These are phyloP conservation scores for Penicillium sumatraense DNA, from an alignment of 2,329 filamentous ascomycete genomes.

Conservation along the genomic window DNA sequence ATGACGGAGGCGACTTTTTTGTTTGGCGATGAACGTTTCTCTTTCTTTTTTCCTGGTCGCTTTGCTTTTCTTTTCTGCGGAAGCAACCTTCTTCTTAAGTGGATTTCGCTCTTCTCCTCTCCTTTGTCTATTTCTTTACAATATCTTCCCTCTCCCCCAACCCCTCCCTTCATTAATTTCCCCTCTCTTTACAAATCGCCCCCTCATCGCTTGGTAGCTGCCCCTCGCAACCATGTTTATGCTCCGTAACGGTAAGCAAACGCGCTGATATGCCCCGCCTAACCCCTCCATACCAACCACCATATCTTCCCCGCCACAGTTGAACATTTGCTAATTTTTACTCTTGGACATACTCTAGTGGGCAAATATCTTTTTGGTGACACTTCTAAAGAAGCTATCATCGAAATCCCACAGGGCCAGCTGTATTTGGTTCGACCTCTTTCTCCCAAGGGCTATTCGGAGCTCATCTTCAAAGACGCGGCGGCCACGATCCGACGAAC, in stretches of 20 bases:
- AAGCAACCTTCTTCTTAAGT: background rate
- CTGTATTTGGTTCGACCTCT: slow-evolving; percentile 95
- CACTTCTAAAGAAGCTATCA: slow-evolving; percentile 85
- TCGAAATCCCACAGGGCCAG: slow-evolving; percentile 93
- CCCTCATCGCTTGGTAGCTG: slow-evolving; percentile 26
- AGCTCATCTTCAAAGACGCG: slow-evolving; percentile 98
- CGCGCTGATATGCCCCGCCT: slow-evolving; percentile 29
- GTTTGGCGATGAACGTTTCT: slow-evolving; percentile 12
- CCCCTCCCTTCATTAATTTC: background rate
- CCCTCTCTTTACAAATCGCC: slow-evolving; percentile 5
- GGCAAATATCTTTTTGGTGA: slow-evolving; percentile 92
- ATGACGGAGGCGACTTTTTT: slow-evolving; percentile 26
- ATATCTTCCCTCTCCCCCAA: background rate
- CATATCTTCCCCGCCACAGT: slow-evolving; percentile 5
- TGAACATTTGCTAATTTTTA: background rate
- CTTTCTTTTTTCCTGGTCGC: slow-evolving; percentile 3
- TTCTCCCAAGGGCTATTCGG: slow-evolving; percentile 96
- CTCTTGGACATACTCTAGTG: slow-evolving; percentile 57
- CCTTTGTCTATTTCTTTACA: slow-evolving; percentile 7
- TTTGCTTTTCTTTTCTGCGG: slow-evolving; percentile 7
- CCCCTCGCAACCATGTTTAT: slow-evolving; percentile 57
- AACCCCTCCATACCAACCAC: slow-evolving; percentile 26
- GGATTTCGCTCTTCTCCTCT: slow-evolving; percentile 8
- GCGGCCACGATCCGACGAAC: slow-evolving; percentile 90
- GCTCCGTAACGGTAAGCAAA: slow-evolving; percentile 58